Percentiles rank a stretch among this genome's conserved stretches.
phyloP scores from a whole-genome alignment of 805 yeast genomes.

The Candida saitoana region DNA sequence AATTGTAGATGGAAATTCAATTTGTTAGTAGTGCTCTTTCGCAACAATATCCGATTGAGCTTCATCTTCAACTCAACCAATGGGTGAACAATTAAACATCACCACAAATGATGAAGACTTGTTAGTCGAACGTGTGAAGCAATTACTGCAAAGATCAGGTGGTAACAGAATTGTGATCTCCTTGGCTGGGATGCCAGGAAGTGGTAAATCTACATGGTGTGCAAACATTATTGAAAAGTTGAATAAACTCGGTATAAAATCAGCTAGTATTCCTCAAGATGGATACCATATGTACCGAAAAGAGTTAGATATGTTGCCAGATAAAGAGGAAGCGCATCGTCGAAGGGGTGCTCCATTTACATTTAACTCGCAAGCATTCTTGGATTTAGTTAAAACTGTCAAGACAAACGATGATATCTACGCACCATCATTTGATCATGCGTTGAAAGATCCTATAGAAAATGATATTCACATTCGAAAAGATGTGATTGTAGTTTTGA shows the following conservation, averaged over 20 bases:
- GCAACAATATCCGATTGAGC: too few species aligned
- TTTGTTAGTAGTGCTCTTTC: too few species aligned
- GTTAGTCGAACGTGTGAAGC: constrained; percentile 10
- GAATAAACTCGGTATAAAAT: constrained; percentile 10
- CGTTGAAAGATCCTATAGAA: constrained; percentile 65
- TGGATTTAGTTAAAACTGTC: constrained; percentile 19
- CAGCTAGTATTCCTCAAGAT: constrained; percentile 35
- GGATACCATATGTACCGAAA: constrained; percentile 35
- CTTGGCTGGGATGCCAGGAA: constrained; percentile 77
- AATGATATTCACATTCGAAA: constrained; percentile 46
- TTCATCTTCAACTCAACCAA: too few species aligned
- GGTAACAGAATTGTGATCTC: constrained; percentile 36
- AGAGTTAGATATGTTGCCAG: constrained; percentile 37
- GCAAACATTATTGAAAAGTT: constrained; percentile 32
- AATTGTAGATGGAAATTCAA: too few species aligned
- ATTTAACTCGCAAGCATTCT: constrained; percentile 54
- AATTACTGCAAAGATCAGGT: constrained; percentile 6
- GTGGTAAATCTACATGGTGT: constrained; percentile 76
- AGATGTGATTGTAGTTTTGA: constrained; percentile 50
- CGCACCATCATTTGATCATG: constrained; percentile 75
- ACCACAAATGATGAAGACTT: constrained; percentile 7
- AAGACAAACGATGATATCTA: constrained; percentile 28
- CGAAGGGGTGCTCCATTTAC: constrained; percentile 86
- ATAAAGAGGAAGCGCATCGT: constrained; percentile 53
- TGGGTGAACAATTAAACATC: too few species aligned